Evolutionary conservation across 2,329 filamentous ascomycete genomes (phyloP).

Genomic region (Blastomyces emzantsi): DNA sequence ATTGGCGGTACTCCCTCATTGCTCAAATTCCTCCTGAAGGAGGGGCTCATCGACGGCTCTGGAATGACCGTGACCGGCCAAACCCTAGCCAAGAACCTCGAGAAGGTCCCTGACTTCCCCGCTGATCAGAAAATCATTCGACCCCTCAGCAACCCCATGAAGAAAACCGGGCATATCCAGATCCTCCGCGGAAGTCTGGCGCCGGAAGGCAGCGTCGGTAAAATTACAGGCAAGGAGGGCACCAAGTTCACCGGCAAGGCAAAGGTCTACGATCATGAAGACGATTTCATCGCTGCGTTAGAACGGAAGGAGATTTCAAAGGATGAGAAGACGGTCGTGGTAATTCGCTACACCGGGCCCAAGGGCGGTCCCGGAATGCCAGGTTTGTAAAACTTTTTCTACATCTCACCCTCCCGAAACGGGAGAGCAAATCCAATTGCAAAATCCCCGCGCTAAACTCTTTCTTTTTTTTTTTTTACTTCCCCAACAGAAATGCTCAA

Average conservation of each 20-base stretch:
- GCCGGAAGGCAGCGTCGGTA: slow-evolving; percentile 61
- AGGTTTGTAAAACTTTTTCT: slow-evolving; percentile 11
- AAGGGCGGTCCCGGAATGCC: slow-evolving; percentile 67
- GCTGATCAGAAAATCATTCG: slow-evolving; percentile 61
- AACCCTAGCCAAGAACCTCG: slow-evolving; percentile 50
- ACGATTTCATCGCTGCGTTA: slow-evolving; percentile 58
- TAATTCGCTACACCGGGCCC: slow-evolving; percentile 66
- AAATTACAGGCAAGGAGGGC: slow-evolving; percentile 70
- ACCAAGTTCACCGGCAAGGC: slow-evolving; percentile 59
- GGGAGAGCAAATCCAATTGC: not conserved
- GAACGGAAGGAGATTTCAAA: slow-evolving; percentile 62
- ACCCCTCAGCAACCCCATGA: slow-evolving; percentile 60
- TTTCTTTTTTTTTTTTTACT: not conserved
- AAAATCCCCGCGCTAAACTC: not conserved
- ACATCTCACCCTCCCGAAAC: not conserved
- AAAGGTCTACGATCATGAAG: slow-evolving; percentile 60
- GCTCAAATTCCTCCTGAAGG: slow-evolving; percentile 50
- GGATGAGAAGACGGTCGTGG: slow-evolving; percentile 66
- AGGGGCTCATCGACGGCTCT: slow-evolving; percentile 51
- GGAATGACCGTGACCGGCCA: slow-evolving; percentile 53
- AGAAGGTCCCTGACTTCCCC: slow-evolving; percentile 55
- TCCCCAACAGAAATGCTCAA: slow-evolving; percentile 55
- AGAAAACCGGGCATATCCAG: slow-evolving; percentile 62
- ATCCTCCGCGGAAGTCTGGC: slow-evolving; percentile 62
- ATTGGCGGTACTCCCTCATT: slow-evolving; percentile 51